phyloP scores from a whole-genome alignment of 805 yeast species.

The Pichia rugopelliculosa region DNA sequence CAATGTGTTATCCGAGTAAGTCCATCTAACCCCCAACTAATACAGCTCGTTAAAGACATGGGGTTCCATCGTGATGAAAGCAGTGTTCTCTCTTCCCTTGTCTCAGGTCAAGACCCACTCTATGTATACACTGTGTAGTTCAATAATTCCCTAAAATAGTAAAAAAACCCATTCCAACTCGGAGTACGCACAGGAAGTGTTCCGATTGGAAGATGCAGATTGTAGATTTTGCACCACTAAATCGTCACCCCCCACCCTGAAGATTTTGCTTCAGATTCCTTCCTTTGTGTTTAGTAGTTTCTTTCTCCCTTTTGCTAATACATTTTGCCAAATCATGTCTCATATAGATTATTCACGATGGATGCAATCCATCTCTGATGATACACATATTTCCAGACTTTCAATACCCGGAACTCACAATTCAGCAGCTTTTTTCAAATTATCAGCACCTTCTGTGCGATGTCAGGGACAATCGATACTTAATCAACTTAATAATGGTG shows the following conservation, averaged over 20 bases:
- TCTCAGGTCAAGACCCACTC: neutral
- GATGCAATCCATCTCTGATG: slow-evolving; percentile 48
- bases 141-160: neutral
- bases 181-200: neutral
- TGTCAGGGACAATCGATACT: slow-evolving; percentile 59
- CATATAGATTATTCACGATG: slow-evolving; percentile 29
- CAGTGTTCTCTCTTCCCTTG: neutral
- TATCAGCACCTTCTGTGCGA: slow-evolving; percentile 67
- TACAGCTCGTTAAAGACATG: neutral
- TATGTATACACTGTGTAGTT: neutral
- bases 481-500: slow-evolving; percentile 63
- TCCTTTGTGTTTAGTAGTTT: neutral
- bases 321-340: neutral
- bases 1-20: slow-evolving; percentile 29
- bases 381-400: slow-evolving; percentile 42
- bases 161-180: neutral
- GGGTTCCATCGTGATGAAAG: slow-evolving; percentile 12
- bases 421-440: slow-evolving; percentile 57
- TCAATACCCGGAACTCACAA: slow-evolving; percentile 85
- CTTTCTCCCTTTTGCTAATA: neutral
- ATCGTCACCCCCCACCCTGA: neutral
- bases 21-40: neutral
- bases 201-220: neutral
- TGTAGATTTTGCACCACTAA: neutral
- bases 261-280: neutral